phyloP scores from a whole-genome alignment of 805 yeast species.

The Dipodascopsis uninucleata region DNA sequence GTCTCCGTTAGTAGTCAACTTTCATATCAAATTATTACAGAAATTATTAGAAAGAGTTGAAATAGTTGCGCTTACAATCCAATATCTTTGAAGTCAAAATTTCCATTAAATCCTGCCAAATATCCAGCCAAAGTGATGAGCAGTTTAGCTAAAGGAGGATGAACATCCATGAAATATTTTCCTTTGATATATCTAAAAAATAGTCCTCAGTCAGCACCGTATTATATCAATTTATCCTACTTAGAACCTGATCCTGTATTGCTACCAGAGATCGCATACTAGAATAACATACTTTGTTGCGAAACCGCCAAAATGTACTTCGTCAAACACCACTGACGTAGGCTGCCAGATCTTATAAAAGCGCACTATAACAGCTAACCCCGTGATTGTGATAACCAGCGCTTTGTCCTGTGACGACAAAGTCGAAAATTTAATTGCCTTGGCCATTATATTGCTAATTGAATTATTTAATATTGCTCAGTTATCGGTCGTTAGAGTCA shows the following conservation, averaged over 20 bases:
- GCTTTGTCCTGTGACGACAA: conserved; percentile 23
- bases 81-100: conserved; percentile 42
- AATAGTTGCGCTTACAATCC: conserved; percentile 36
- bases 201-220: not conserved
- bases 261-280: not conserved
- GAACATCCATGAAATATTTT: conserved; percentile 63
- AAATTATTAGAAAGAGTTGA: not conserved
- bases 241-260: not conserved
- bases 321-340: conserved; percentile 83
- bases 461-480: too few relatives aligned
- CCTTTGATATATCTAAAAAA: conserved; percentile 48
- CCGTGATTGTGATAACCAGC: conserved; percentile 36
- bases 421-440: conserved; percentile 15
- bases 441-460: conserved; percentile 5
- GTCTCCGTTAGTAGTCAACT: too few relatives aligned
- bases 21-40: not conserved
- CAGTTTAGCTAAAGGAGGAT: conserved; percentile 68
- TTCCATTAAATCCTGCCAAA: conserved; percentile 52
- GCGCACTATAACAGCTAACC: conserved; percentile 57
- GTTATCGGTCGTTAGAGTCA: too few relatives aligned
- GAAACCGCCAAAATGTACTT: conserved; percentile 95
- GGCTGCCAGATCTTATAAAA: conserved; percentile 62
- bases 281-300: conserved; percentile 69
- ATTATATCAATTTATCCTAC: not conserved
- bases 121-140: conserved; percentile 53